A percentile compares a stretch with the other conserved stretches of the same genome.
Evolutionary conservation across 1,284 basidiomycete genomes (phyloP).

Genomic region (Takashimella tepidaria): DNA sequence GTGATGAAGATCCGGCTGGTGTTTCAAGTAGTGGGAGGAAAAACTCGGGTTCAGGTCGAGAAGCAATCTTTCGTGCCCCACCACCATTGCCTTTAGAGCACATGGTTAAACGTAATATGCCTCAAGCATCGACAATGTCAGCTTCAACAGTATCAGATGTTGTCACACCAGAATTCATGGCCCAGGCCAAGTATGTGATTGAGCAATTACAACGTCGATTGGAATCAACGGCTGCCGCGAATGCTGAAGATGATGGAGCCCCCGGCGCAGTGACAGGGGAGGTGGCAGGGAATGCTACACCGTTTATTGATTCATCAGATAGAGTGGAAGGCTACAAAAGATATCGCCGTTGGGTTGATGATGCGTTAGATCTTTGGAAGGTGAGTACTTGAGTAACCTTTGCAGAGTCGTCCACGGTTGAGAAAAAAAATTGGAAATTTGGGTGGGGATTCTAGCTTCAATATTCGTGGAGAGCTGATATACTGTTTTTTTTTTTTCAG

Average conservation of each 20-base stretch:
- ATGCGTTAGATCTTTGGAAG: constrained; percentile 79
- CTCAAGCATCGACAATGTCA: constrained; percentile 51
- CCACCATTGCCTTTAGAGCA: constrained; percentile 38
- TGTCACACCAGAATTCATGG: constrained; percentile 46
- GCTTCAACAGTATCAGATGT: constrained; percentile 41
- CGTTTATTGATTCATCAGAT: constrained; percentile 74
- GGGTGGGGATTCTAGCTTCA: too few relatives aligned
- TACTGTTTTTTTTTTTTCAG: constrained; percentile 51
- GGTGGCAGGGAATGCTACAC: constrained; percentile 50
- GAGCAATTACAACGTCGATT: constrained; percentile 47
- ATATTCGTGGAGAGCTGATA: too few relatives aligned
- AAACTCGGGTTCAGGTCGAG: constrained; percentile 39
- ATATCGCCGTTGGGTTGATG: constrained; percentile 60
- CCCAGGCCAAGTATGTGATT: constrained; percentile 46
- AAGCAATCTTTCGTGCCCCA: constrained; percentile 41
- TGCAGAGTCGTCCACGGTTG: too few relatives aligned
- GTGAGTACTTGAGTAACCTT: constrained; percentile 57
- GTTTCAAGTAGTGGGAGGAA: constrained; percentile 37
- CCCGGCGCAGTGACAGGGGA: constrained; percentile 15
- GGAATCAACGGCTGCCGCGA: constrained; percentile 61
- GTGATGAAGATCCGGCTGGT: constrained; percentile 47
- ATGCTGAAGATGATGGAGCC: constrained; percentile 70
- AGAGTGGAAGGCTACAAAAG: constrained; percentile 64
- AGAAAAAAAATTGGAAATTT: too few relatives aligned
- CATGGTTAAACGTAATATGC: constrained; percentile 46